These are phyloP conservation scores for Musa schizocarpa DNA, from an alignment of 176 grass and related monocot species.

Conservation along the genomic window DNA sequence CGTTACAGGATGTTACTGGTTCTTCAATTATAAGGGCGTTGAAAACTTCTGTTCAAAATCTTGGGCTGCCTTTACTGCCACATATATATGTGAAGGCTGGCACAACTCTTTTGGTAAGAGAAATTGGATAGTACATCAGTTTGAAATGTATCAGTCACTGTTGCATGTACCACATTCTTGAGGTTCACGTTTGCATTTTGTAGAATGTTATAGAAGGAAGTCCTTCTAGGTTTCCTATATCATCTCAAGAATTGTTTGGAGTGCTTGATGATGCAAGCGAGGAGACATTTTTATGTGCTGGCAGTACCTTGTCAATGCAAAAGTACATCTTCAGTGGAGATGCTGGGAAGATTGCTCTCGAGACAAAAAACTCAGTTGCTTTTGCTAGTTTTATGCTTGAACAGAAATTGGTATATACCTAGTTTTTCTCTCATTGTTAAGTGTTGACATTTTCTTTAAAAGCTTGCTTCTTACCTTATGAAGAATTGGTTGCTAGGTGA, in stretches of 20 bases:
- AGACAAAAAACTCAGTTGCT: constrained; percentile 13
- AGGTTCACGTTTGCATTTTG: neutral
- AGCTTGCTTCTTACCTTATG: neutral
- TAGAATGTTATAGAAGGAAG: constrained; percentile 10
- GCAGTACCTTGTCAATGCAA: constrained; percentile 16
- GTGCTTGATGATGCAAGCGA: constrained; percentile 20
- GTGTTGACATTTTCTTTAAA: neutral
- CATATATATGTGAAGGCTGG: constrained; percentile 13
- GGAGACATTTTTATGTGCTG: constrained; percentile 11
- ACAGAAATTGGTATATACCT: constrained; percentile 17
- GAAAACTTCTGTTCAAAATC: constrained; percentile 2
- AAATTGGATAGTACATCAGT: neutral
- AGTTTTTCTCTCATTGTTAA: neutral
- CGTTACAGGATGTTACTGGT: constrained; percentile 7
- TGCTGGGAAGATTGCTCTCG: constrained; percentile 5
- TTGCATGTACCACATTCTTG: neutral
- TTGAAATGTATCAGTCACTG: neutral
- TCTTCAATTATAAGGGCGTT: neutral
- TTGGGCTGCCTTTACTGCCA: constrained; percentile 9
- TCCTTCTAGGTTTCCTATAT: constrained; percentile 11
- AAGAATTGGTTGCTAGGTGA: constrained; percentile 1
- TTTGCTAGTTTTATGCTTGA: constrained; percentile 18
- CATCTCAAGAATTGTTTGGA: constrained; percentile 11
- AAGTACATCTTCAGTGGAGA: constrained; percentile 16
- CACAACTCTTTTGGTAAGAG: constrained; percentile 13